phyloP scores from a whole-genome alignment of 2,329 filamentous ascomycete species.

The Apiospora kogelbergensis region DNA sequence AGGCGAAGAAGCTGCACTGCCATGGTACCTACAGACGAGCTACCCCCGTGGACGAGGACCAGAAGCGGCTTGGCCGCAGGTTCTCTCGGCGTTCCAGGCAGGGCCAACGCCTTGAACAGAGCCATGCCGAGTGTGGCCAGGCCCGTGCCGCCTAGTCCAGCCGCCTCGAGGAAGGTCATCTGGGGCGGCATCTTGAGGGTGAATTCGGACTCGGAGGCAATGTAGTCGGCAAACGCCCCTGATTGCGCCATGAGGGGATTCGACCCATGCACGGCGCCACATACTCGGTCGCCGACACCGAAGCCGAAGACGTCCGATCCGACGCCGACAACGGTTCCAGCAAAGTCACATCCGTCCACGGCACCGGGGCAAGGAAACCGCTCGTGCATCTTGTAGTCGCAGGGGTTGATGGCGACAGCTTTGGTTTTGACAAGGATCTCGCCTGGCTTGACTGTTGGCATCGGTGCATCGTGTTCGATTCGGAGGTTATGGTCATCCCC shows the following conservation, averaged over 20 bases:
- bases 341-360: conserved; percentile 25
- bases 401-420: conserved; percentile 29
- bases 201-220: conserved; percentile 11
- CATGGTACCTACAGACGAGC: conserved; percentile 29
- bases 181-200: conserved; percentile 20
- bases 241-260: conserved; percentile 7
- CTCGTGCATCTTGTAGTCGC: conserved; percentile 27
- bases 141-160: conserved; percentile 25
- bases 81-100: conserved; percentile 12
- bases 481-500: too few species aligned
- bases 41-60: conserved; percentile 31
- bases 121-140: conserved; percentile 24
- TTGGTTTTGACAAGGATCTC: conserved; percentile 13
- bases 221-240: conserved; percentile 18
- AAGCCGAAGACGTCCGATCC: neutral
- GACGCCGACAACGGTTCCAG: conserved; percentile 18
- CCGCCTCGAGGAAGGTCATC: conserved; percentile 22
- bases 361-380: conserved; percentile 17
- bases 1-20: conserved; percentile 12
- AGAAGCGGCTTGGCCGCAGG: neutral
- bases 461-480: too few species aligned
- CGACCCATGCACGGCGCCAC: conserved; percentile 13
- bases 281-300: conserved; percentile 13
- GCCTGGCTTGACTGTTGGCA: neutral
- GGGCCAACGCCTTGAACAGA: conserved; percentile 15